Conservation (phyloP, 164 flowering plant species). For the Chloranthus sessilifolius region DNA sequence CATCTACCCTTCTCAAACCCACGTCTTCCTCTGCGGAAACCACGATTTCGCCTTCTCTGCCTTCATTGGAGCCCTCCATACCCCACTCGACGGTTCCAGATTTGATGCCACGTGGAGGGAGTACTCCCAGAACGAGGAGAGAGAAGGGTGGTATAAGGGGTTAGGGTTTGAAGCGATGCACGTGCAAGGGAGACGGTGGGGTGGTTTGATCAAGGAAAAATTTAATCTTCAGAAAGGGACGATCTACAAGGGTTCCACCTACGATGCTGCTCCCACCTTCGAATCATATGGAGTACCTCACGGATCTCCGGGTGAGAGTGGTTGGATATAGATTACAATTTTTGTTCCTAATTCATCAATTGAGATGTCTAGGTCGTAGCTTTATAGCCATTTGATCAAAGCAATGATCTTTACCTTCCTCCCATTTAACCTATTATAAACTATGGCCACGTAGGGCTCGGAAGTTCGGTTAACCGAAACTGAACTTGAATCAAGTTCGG, state of each 20-base stretch:
- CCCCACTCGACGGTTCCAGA: slow-evolving; percentile 42
- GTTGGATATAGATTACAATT: no score
- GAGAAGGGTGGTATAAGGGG: slow-evolving; percentile 90
- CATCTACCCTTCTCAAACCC: slow-evolving; percentile 64
- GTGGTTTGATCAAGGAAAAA: slow-evolving; percentile 53
- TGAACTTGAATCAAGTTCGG: no score
- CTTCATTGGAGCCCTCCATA: slow-evolving; percentile 56
- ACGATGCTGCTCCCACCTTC: slow-evolving; percentile 85
- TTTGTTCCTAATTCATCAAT: no score
- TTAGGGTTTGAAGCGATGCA: slow-evolving; percentile 77
- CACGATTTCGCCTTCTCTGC: slow-evolving; percentile 90
- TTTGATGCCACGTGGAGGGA: slow-evolving; percentile 73
- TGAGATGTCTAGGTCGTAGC: not conserved
- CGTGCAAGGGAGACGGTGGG: slow-evolving; percentile 91
- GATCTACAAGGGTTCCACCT: slow-evolving; percentile 73
- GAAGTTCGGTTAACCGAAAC: no score
- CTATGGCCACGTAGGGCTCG: no score
- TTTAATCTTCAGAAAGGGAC: slow-evolving; percentile 44
- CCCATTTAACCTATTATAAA: no score
- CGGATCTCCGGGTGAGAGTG: slow-evolving; percentile 78
- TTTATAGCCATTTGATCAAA: not conserved
- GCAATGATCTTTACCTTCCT: no score
- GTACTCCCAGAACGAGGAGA: slow-evolving; percentile 56
- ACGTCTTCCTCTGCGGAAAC: slow-evolving; percentile 86
- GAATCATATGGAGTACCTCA: slow-evolving; percentile 84